Conservation (phyloP, 257 asterid species). For the Solanum virginianum region DNA sequence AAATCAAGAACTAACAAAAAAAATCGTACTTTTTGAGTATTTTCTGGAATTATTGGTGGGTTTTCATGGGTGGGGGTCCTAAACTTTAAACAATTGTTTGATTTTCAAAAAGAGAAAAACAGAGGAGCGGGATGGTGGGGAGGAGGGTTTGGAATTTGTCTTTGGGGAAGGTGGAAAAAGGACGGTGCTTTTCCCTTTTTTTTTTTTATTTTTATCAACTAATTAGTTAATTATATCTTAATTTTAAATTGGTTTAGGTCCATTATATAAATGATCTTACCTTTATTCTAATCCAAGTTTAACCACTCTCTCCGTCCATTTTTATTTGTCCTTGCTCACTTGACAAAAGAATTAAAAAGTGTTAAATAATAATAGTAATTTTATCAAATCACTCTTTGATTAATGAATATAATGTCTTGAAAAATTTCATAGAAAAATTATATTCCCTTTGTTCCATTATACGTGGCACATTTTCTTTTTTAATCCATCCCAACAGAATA, state of each 20-base stretch:
- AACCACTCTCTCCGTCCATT: background rate
- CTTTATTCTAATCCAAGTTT: background rate
- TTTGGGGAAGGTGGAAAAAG: background rate
- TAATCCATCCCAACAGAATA: too few species aligned
- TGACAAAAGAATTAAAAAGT: too few species aligned
- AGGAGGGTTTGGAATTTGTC: background rate
- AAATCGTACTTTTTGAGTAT: background rate
- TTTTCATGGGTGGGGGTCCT: background rate
- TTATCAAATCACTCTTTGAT: too few species aligned
- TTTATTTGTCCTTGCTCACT: too few species aligned
- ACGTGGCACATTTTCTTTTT: too few species aligned
- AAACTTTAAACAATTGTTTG: background rate
- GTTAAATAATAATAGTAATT: too few species aligned
- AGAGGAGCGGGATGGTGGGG: background rate
- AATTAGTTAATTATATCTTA: background rate
- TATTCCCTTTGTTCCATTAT: too few species aligned
- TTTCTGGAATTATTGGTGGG: background rate
- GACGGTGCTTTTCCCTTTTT: background rate
- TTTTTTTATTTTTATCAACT: background rate
- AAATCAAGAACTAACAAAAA: background rate
- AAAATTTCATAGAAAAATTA: too few species aligned
- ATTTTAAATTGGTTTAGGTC: background rate
- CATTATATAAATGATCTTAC: background rate
- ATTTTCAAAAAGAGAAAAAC: background rate
- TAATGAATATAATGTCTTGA: too few species aligned